phyloP scores from a whole-genome alignment of 208 protist species.

The Leishmania tropica region DNA sequence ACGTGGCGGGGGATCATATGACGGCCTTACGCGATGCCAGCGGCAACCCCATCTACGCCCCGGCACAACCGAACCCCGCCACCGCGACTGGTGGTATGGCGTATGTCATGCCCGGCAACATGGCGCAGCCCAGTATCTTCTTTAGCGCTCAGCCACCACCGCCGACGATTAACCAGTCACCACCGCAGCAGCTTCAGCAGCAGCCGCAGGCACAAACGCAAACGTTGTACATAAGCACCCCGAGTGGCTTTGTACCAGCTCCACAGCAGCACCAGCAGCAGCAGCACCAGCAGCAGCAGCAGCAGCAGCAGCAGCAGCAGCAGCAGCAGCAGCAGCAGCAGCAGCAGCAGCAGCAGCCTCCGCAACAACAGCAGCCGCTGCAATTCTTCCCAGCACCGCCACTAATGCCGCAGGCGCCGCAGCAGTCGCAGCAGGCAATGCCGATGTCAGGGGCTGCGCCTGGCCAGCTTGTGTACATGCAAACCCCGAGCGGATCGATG shows the following conservation, averaged over 20 bases:
- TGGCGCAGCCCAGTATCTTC: neutral
- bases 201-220: constrained; percentile 10
- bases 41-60: constrained; percentile 19
- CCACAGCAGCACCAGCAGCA: neutral
- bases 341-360: neutral
- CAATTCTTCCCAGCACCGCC: neutral
- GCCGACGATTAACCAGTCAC: neutral
- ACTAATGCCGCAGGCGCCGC: neutral
- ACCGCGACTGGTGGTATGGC: constrained; percentile 3
- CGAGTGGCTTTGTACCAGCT: neutral
- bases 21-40: constrained; percentile 14
- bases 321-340: neutral
- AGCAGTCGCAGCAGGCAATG: neutral
- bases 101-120: constrained; percentile 8
- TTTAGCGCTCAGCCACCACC: neutral
- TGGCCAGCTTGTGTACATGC: constrained; percentile 24
- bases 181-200: constrained; percentile 2
- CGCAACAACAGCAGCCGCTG: neutral
- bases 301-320: neutral
- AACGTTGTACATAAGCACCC: constrained; percentile 4
- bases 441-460: neutral
- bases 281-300: neutral
- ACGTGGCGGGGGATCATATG: neutral
- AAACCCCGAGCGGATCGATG: constrained; percentile 18
- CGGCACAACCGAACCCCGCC: neutral